Evolutionary conservation across 2,329 filamentous ascomycete genomes (phyloP), one percentile per base, ranked within the genome.

Genomic region (Dactylellina drechsleri): DNA sequence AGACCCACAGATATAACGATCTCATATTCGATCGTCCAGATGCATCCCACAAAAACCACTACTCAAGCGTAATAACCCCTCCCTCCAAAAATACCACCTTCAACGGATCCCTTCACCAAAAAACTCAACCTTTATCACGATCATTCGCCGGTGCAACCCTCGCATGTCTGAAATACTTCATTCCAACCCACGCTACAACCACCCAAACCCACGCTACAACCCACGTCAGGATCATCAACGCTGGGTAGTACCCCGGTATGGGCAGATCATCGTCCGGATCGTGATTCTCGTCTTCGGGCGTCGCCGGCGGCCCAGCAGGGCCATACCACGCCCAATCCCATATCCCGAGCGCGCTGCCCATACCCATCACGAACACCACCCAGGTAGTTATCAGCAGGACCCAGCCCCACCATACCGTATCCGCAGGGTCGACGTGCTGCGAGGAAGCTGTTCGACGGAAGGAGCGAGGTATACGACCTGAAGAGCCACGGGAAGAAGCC

Each of bases 311-410:
- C 61, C 78, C 77, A 4, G 49, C 61, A n/a, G 76, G 59, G 2
- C 98, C 94, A 83, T 98, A 94, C 95, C 95, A 99, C 1, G 95
- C 95, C 95, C 95, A 99, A 82, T 90, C 95, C 95, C 95, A 99
- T 20, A 98, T 89, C 20, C 91, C 94, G 53, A 98, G 86, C 81
- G 93, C 97, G 59, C 92, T 96, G 62, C 95, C 95, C 91, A 99
- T 98, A 36, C 95, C 95, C 0, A 95, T 88, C 18, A 98, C 93
- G 81, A 99, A 98, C 26, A 97, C 93, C 52, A 96, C 84, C 95
- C 96, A 99, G 0, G 96, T 99, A 54, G 92, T 90, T 47, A 91
- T 84, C 36, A 99, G 84, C 56, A 99, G 90, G 6, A 97, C 90
- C 92, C 94, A 99, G 0, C 95, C 95, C 94, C 95, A 99, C 89